Base-by-base conservation (phyloP, 345 rosid genomes). In the Brassica incana region DNA sequence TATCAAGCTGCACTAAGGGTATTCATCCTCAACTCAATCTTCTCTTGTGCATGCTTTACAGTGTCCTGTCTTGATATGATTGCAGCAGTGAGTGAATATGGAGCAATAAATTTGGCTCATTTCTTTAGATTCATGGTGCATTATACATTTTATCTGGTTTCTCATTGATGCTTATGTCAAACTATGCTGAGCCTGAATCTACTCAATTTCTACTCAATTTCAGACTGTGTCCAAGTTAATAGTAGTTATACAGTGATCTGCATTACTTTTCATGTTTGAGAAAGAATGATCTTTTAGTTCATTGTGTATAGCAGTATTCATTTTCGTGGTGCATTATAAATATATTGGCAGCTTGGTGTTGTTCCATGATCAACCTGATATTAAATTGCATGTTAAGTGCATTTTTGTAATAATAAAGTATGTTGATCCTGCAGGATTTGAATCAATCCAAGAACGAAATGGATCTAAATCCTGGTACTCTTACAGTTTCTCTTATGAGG, bases 1-100 rank as follows among this genome's bases (percentile, higher is more conserved):
- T 95, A 90, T 85, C 96, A 89, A 82, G 98, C 96, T 8, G 99
- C 98, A 74, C 69, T 95, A 71, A 89, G 89, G 98, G 99, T 91
- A 89, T 40, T 65, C 70, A 33, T 83, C 64, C 72, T 68, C n/a
- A 93, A 84, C 85, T 93, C 52, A 38, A 10, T 79, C 27, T 38
- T 40, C 8, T 60, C 43, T 70, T 64, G 1, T 14, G 58, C 1
- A 35, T 30, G 70, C 48, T 73, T 69, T 35, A 35, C 65, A 25
- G 33, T 79, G 20, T 48, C 67, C 25, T 59, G 14, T 25, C 40
- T 27, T 15, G 40, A 67, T 20, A 65, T 78, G 68, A 40, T 11
- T 64, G 14, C 69, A 61, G 15, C 23, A 14, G 8, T 43, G 56
- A 67, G 18, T 2, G 48, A 40, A 40, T 40, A 64, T 35, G 66